Evolutionary conservation across 768 basidiomycete species (phyloP).

Genomic region (Candolleomyces eurysporus): DNA sequence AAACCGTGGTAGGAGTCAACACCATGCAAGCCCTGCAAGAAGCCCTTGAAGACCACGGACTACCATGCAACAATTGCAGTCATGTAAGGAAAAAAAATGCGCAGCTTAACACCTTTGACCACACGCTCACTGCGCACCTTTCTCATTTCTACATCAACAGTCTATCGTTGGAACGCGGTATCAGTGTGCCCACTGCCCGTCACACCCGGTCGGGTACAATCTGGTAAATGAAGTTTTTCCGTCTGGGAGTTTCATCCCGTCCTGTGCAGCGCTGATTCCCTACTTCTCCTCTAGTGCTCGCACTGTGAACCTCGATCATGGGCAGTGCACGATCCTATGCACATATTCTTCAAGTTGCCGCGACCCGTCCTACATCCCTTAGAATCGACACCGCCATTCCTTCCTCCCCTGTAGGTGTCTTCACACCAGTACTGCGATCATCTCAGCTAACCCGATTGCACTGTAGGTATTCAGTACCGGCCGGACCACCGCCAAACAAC

Average conservation of each 20-base stretch:
- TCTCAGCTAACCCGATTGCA: constrained; percentile 9
- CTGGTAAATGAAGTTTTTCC: constrained; percentile 50
- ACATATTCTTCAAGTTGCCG: constrained; percentile 86
- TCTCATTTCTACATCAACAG: constrained; percentile 32
- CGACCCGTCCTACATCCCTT: constrained; percentile 66
- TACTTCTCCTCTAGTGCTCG: constrained; percentile 55
- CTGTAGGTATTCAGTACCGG: constrained; percentile 61
- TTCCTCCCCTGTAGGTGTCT: constrained; percentile 63
- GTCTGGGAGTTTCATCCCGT: background rate
- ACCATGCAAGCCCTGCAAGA: constrained; percentile 32
- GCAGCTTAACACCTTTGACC: background rate
- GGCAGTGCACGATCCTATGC: constrained; percentile 75
- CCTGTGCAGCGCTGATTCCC: background rate
- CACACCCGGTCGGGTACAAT: constrained; percentile 65
- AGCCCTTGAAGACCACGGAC: constrained; percentile 50
- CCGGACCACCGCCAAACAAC: constrained; percentile 48
- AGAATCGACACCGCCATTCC: constrained; percentile 51
- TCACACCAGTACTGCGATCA: background rate
- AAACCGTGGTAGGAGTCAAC: constrained; percentile 59
- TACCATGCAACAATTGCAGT: constrained; percentile 60
- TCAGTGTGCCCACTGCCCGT: constrained; percentile 90
- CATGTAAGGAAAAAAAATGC: constrained; percentile 37
- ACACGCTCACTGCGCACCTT: background rate
- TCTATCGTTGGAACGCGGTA: constrained; percentile 76
- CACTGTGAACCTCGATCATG: constrained; percentile 80